Base-by-base conservation (phyloP, 768 basidiomycete species). In the Clavaria fumosa region DNA sequence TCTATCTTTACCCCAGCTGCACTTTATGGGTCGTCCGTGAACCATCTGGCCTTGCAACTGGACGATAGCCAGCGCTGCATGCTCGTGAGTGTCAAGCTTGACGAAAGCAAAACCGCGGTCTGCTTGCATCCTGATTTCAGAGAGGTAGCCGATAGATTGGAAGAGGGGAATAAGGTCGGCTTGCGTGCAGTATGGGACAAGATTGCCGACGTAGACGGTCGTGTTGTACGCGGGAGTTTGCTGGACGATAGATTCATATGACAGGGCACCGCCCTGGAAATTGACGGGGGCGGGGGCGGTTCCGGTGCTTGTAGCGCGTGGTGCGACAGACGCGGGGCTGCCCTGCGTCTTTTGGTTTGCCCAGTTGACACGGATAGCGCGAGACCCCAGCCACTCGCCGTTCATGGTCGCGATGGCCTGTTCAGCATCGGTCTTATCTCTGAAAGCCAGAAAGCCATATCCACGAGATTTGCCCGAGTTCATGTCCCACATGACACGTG, bases 401-500 rank as follows among this genome's bases (percentile, higher is more conserved):
- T 99, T 99, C 95, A 99, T 99, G 43, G 93, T 91, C 22, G 85
- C 83, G 55, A 99, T 99, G 30, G 95, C 95, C 58, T 97, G 95
- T 57, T 99, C 95, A 22, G 95, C 95, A 51, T 99, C 95, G 37
- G 93, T 88, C 63, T 93, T 91, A 67, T 99, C 95, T 51, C 93
- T 74, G 72, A 96, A 97, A 2, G 93, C 91, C 46, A 97, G 73
- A 71, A 97, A 97, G 35, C 93, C 91, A 54, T 97, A 96, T 28
- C 93, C 93, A 51, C 93, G 81, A 52, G 82, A 88, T 65, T 97
- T 96, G 44, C 95, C 95, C 37, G 91, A 93, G 62, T 91, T 95
- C 89, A 97, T 96, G 57, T 99, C 95, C 93, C 93, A 97, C 93
- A 97, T 97, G 43, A 97, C 95, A 23, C 95, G 76, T 35, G 93